Conservation (phyloP, 2,329 filamentous ascomycete genomes). For the Aciculosporium take region DNA sequence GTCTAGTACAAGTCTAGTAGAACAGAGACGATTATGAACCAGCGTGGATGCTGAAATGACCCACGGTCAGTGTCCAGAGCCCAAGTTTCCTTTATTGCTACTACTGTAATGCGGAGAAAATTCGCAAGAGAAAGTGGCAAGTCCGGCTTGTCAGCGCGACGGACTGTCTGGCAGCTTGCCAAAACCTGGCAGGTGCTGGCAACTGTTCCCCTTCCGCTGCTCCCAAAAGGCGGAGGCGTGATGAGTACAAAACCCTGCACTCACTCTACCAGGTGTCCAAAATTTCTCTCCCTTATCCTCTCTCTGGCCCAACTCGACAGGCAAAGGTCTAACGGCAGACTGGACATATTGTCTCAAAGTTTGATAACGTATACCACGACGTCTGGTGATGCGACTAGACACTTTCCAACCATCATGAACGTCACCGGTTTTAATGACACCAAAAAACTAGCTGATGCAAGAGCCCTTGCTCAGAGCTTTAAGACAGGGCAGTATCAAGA, state of each 20-base stretch:
- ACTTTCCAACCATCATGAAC: conserved; percentile 6
- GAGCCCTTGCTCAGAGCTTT: conserved; percentile 15
- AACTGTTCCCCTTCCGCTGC: not conserved
- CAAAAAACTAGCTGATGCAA: conserved; percentile 15
- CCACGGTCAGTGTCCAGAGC: not conserved
- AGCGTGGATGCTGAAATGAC: not conserved
- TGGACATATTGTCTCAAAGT: not conserved
- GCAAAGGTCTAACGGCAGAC: not conserved
- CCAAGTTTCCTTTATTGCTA: not conserved
- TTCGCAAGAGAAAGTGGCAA: not conserved
- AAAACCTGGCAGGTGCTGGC: conserved; percentile 4
- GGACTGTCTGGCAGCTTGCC: not conserved
- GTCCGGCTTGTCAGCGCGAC: not conserved
- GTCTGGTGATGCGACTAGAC: not conserved
- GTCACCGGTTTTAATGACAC: conserved; percentile 11
- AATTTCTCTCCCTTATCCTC: not conserved
- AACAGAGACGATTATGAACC: not conserved
- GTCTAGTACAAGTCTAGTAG: not conserved
- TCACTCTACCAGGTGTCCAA: no score
- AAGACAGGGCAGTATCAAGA: conserved; percentile 7
- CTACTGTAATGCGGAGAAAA: not conserved
- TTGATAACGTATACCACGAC: not conserved
- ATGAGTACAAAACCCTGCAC: no score
- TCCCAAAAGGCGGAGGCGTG: no score
- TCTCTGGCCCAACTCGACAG: not conserved